Conservation (phyloP, 805 yeast species). For the Ascoidea rubescens region DNA sequence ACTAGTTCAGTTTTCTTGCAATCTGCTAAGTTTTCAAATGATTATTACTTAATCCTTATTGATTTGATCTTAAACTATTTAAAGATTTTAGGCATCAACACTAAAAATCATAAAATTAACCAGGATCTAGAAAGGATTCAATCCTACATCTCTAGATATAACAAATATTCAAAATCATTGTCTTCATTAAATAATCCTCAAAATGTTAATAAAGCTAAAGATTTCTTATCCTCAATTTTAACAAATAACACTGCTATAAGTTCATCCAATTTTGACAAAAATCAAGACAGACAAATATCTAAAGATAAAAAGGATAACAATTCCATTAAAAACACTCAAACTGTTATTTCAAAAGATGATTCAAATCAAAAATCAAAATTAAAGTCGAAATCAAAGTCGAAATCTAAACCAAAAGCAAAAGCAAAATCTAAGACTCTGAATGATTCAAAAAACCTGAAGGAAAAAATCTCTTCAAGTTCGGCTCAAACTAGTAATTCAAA, state of each 20-base stretch:
- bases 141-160: neutral
- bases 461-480: too few relatives aligned
- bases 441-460: neutral
- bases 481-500: neutral
- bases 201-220: neutral
- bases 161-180: too few relatives aligned
- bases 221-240: neutral
- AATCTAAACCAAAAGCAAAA: neutral
- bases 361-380: neutral
- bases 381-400: neutral
- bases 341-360: neutral
- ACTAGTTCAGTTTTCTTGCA: too few relatives aligned
- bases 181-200: neutral
- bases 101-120: neutral
- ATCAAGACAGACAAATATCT: neutral
- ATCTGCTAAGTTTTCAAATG: neutral
- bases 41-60: too few relatives aligned
- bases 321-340: too few relatives aligned
- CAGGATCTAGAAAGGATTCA: neutral
- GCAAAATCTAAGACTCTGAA: neutral
- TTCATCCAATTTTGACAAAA: neutral
- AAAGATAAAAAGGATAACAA: neutral
- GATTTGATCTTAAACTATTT: neutral
- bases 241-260: neutral
- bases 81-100: neutral